Evolutionary conservation across 257 asterid genomes (phyloP).

Genomic region (Ballota nigra): DNA sequence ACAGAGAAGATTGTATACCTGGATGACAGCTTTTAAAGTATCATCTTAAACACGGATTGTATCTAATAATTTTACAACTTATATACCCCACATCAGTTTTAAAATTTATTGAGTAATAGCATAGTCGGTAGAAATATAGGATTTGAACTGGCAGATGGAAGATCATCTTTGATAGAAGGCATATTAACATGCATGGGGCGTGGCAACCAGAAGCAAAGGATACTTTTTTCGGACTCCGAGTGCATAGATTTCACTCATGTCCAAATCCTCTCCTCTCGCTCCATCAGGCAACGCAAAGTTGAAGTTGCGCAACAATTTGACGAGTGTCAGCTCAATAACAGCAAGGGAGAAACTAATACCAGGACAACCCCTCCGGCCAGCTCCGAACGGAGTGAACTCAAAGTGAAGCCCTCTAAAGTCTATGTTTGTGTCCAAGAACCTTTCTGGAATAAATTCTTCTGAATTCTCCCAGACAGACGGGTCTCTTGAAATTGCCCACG

Average conservation of each 20-base stretch:
- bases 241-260: conserved; percentile 44
- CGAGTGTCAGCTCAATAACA: conserved; percentile 36
- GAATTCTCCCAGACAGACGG: conserved; percentile 43
- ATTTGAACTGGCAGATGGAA: too few relatives aligned
- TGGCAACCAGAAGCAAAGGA: conserved; percentile 34
- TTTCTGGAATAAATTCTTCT: too few relatives aligned
- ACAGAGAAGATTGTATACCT: too few relatives aligned
- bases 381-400: conserved; percentile 51
- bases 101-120: too few relatives aligned
- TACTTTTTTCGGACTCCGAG: conserved; percentile 25
- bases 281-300: conserved; percentile 34
- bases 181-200: too few relatives aligned
- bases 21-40: too few relatives aligned
- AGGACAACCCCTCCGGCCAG: conserved; percentile 58
- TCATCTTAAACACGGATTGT: too few relatives aligned
- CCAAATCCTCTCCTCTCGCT: conserved; percentile 30
- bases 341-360: conserved; percentile 32
- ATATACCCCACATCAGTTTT: too few relatives aligned
- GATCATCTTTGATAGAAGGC: too few relatives aligned
- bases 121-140: too few relatives aligned
- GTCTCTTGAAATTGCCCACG: conserved; percentile 49
- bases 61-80: too few relatives aligned
- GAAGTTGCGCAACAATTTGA: conserved; percentile 38
- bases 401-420: conserved; percentile 43
- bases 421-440: conserved; percentile 28